Evolutionary conservation across 176 grass and related monocot species (phyloP).

Genomic region (Otatea glauca): DNA sequence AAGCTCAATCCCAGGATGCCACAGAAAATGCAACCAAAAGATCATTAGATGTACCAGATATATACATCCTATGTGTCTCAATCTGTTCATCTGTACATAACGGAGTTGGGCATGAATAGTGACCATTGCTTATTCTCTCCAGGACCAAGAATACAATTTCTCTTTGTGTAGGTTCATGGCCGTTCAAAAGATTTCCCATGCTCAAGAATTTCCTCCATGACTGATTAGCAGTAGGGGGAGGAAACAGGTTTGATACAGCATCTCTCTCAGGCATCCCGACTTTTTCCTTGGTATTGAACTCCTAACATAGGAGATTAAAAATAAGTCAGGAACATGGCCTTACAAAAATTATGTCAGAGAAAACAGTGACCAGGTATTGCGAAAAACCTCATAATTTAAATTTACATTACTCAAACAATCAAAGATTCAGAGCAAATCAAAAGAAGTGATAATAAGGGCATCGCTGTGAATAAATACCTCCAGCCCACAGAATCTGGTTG

Average conservation of each 20-base stretch:
- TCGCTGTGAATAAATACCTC: not conserved
- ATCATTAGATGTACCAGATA: slow-evolving; percentile 91
- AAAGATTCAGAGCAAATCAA: not conserved
- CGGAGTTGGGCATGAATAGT: slow-evolving; percentile 69
- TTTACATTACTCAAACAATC: not conserved
- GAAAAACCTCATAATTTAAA: not conserved
- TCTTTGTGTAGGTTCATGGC: slow-evolving; percentile 86
- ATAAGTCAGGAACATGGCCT: slow-evolving; percentile 11
- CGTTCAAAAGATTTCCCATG: slow-evolving; percentile 98
- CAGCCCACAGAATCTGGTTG: too few species aligned
- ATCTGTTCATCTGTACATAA: slow-evolving; percentile 62
- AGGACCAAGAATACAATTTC: slow-evolving; percentile 84
- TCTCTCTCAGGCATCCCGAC: slow-evolving; percentile 76
- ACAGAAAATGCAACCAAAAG: slow-evolving; percentile 86
- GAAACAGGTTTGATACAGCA: slow-evolving; percentile 75
- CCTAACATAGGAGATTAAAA: slow-evolving; percentile 56
- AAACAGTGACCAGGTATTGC: not conserved
- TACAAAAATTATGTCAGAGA: not conserved
- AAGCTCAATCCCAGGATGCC: slow-evolving; percentile 83
- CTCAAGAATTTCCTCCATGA: slow-evolving; percentile 99
- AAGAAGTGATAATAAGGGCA: not conserved
- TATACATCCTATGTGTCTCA: slow-evolving; percentile 92
- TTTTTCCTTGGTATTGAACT: slow-evolving; percentile 73
- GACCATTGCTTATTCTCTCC: slow-evolving; percentile 66
- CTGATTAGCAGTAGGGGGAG: slow-evolving; percentile 80